Base-by-base conservation (phyloP, 805 yeast species). In the Cyberlindnera lachancei region DNA sequence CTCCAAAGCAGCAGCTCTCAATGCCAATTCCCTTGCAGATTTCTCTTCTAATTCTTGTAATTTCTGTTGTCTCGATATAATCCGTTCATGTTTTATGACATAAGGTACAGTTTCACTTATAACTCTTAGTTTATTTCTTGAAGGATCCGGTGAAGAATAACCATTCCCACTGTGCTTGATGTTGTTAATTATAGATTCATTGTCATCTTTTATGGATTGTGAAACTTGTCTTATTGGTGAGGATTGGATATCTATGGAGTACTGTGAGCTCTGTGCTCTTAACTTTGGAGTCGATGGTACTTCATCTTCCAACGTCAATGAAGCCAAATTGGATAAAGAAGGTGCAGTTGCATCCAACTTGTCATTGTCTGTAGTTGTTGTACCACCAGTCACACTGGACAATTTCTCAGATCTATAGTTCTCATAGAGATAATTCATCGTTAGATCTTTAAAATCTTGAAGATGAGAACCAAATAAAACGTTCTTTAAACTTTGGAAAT, bases 91-190 rank as follows among this genome's bases (percentile, higher is more conserved):
- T 52, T 84, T 71, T 40, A 83, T 61, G 21, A 81, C 79, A 45
- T 83, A 83, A n/a, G 94, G 94, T 16, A 83, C 84, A 2, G 92
- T 83, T 50, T 81, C 90, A 26, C 87, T 78, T 35, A 83, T 75
- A 50, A 78, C 82, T 51, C 94, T 67, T 42, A 83, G 61, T 56
- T 80, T 83, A 42, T 67, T 67, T 41, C 84, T 70, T 31, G 70
- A 70, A 25, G 61, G 60, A 22, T 57, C 58, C 10, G 59, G 52
- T 1, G 58, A 45, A 30, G 46, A 48, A 22, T 48, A 36, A 13
- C 52, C 25, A 20, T 50, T 56, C 26, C 64, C 58, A 14, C 61
- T 60, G 36, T 54, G 57, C 38, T 55, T 61, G 27, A 59, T 57
- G 6, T 52, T 46, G 18, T 56, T 52, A 25, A 61, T 60, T 15